Percentiles rank a stretch among this genome's conserved stretches.
phyloP scores from a whole-genome alignment of 2,329 filamentous ascomycete genomes.

The Alternaria arbusti region DNA sequence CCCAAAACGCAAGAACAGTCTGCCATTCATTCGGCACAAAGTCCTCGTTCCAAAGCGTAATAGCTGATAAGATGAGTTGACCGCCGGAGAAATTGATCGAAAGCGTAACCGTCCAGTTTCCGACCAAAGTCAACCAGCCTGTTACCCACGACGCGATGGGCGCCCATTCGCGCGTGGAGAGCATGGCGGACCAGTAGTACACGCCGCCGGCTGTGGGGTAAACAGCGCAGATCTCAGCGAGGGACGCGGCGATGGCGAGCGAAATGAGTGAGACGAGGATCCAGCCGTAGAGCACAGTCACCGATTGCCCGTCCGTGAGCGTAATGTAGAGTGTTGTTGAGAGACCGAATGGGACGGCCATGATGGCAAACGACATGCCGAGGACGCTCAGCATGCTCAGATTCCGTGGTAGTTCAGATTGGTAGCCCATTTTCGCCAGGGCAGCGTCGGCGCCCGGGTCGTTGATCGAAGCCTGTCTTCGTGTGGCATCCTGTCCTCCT shows the following conservation, averaged over 20 bases:
- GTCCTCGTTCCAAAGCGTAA: conserved; percentile 72
- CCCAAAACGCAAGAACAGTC: conserved; percentile 75
- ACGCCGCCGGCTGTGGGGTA: conserved; percentile 79
- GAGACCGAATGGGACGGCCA: conserved; percentile 73
- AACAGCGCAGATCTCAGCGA: conserved; percentile 77
- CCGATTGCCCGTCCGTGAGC: conserved; percentile 70
- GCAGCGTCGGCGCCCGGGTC: conserved; percentile 63
- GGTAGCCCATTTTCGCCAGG: conserved; percentile 71
- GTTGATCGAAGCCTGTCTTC: conserved; percentile 22
- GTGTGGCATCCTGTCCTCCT: conserved; percentile 3
- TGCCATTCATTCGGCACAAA: conserved; percentile 73
- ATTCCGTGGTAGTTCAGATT: conserved; percentile 69
- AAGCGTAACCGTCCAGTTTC: conserved; percentile 72
- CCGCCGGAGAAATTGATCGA: conserved; percentile 74
- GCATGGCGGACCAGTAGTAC: conserved; percentile 74
- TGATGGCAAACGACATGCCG: conserved; percentile 75
- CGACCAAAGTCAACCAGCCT: conserved; percentile 74
- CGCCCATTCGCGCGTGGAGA: conserved; percentile 69
- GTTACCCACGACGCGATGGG: conserved; percentile 73
- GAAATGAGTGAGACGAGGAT: conserved; percentile 70
- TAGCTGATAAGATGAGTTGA: conserved; percentile 67
- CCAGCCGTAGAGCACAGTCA: conserved; percentile 76
- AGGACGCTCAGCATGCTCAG: conserved; percentile 73
- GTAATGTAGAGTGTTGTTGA: conserved; percentile 73
- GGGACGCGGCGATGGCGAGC: conserved; percentile 70